Conservation (phyloP, 163 green algal species). For the Botryococcus braunii region DNA sequence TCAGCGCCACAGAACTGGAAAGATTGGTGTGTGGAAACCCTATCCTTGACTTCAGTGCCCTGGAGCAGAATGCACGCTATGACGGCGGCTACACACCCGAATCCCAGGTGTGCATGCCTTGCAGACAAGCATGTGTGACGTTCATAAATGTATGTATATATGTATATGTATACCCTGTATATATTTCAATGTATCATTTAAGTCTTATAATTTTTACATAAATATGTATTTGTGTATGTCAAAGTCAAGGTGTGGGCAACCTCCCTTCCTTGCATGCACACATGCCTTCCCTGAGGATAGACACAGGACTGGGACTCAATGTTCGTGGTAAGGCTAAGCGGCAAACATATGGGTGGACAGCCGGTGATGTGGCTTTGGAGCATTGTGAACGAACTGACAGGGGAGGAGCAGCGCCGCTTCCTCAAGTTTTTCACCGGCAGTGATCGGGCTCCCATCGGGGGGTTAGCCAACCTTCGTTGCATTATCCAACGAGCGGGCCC, state of each 20-base stretch:
- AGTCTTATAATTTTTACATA: too few relatives aligned
- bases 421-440: conserved; percentile 93
- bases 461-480: conserved; percentile 67
- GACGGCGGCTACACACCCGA: conserved; percentile 64
- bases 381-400: conserved; percentile 53
- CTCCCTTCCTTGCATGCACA: too few relatives aligned
- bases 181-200: too few relatives aligned
- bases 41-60: conserved; percentile 79
- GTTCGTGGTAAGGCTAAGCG: too few relatives aligned
- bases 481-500: conserved; percentile 56
- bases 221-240: too few relatives aligned
- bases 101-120: conserved; percentile 20
- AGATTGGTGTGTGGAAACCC: conserved; percentile 83
- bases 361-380: conserved; percentile 86
- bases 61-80: conserved; percentile 73
- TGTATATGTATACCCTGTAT: too few relatives aligned
- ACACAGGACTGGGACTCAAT: too few relatives aligned
- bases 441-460: conserved; percentile 80
- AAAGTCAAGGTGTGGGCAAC: too few relatives aligned
- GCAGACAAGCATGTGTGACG: too few relatives aligned
- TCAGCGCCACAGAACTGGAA: conserved; percentile 77
- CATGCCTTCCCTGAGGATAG: too few relatives aligned
- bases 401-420: conserved; percentile 75
- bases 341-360: too few relatives aligned
- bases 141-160: too few relatives aligned